phyloP scores from a whole-genome alignment of 2,329 filamentous ascomycete genomes.

The Penicillium sp. region DNA sequence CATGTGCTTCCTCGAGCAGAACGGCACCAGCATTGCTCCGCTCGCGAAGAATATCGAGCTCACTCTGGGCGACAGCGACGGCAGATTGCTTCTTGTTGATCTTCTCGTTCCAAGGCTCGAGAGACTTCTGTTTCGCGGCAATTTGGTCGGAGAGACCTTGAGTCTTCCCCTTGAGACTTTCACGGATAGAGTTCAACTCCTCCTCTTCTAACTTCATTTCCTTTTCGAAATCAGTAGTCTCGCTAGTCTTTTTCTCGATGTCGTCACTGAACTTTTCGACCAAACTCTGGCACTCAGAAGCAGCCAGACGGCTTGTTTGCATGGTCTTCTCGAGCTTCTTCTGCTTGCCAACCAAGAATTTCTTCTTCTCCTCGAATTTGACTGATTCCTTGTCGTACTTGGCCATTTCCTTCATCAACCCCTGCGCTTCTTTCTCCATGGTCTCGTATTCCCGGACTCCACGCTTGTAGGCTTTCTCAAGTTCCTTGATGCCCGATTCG shows the following conservation, averaged over 20 bases:
- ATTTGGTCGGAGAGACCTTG: conserved; percentile 93
- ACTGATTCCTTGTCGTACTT: conserved; percentile 95
- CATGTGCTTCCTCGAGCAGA: conserved; percentile 77
- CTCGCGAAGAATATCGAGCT: conserved; percentile 87
- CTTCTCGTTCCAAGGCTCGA: conserved; percentile 96
- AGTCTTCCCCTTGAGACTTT: conserved; percentile 90
- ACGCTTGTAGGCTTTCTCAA: conserved; percentile 80
- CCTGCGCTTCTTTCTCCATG: conserved; percentile 78
- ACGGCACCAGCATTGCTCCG: conserved; percentile 84
- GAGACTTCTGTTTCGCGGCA: conserved; percentile 82
- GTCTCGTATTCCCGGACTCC: conserved; percentile 80
- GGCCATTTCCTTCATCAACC: conserved; percentile 79
- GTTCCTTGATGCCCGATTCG: conserved; percentile 83
- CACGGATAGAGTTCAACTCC: conserved; percentile 78
- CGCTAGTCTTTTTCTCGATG: conserved; percentile 71
- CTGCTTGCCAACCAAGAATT: conserved; percentile 85
- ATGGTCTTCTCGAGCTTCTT: conserved; percentile 94
- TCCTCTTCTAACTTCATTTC: conserved; percentile 76
- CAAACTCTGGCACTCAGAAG: conserved; percentile 72
- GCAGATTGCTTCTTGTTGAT: conserved; percentile 95
- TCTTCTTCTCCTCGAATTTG: conserved; percentile 97
- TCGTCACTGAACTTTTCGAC: conserved; percentile 77
- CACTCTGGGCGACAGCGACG: conserved; percentile 91
- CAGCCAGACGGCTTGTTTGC: conserved; percentile 70
- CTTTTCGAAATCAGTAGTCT: conserved; percentile 74